Evolutionary conservation across 257 asterid genomes (phyloP), one percentile per base, ranked within the genome.

Genomic region (Solanum gracilifrons): DNA sequence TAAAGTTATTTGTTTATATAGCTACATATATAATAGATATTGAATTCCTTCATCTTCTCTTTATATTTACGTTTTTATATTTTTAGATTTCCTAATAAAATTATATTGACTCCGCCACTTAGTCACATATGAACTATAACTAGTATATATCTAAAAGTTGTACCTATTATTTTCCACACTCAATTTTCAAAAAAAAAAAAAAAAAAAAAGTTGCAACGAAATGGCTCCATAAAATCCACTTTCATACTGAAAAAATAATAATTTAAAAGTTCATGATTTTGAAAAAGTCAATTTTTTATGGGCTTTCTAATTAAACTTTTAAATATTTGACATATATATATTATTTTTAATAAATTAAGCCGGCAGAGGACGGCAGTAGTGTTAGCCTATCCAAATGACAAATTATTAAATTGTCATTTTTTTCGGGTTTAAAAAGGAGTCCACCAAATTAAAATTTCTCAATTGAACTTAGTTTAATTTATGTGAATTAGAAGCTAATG

Each of bases 311-410:
- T 62, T 62, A 9, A 62, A 62, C 16, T 62, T 62, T 23, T 31
- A 48, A 84, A 31, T 77, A 60, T 29, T 21, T 68, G 31, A 31
- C 43, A 55, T 46, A 15, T 31, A 8, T 35, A 5, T 51, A 58
- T 35, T 36, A 13, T 39, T 32, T 18, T 27, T 25, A 55, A 31
- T 5, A 64, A 82, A 79, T 15, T 39, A 31, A 35, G 89, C 90
- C 91, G 90, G 93, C 90, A 25, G 16, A 36, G 91, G 91, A 84
- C 93, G 90, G 91, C 92, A 32, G 43, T 35, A 39, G 68, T 31
- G 18, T 72, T 21, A 20, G 80, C 37, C 62, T 13, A 23, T 41
- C 27, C 1, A 64, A 62, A 33, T n/a, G 51, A 55, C 25, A 73
- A 74, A 66, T 41, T 62, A 51, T 41, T 62, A 85, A 85, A 79